Evolutionary conservation across 2,329 filamentous ascomycete genomes (phyloP).

Genomic region (Scedosporium aurantiacum): DNA sequence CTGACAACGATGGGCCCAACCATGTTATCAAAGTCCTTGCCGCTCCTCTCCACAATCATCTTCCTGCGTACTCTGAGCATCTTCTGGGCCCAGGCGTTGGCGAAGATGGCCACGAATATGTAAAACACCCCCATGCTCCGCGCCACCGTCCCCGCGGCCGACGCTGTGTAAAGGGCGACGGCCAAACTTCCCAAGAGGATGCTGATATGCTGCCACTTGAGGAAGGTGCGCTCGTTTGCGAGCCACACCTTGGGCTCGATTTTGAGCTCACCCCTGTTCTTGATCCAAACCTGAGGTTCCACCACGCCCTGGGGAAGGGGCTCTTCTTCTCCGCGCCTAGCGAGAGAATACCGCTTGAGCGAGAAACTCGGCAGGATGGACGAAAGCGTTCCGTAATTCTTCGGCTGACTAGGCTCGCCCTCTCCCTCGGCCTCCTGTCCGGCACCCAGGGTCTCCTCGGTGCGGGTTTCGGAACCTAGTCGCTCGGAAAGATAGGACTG

Average conservation of each 20-base stretch:
- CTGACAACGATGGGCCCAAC: slow-evolving; percentile 77
- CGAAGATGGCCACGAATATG: slow-evolving; percentile 69
- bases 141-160: slow-evolving; percentile 67
- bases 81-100: slow-evolving; percentile 76
- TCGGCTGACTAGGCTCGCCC: slow-evolving; percentile 23
- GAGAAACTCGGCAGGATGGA: slow-evolving; percentile 76
- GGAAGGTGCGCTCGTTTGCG: slow-evolving; percentile 93
- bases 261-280: slow-evolving; percentile 82
- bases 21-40: slow-evolving; percentile 86
- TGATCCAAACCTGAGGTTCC: slow-evolving; percentile 80
- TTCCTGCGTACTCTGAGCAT: slow-evolving; percentile 65
- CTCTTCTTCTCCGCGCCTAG: slow-evolving; percentile 27
- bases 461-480: slow-evolving; percentile 34
- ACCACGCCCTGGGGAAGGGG: slow-evolving; percentile 76
- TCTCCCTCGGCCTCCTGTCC: slow-evolving; percentile 10
- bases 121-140: slow-evolving; percentile 73
- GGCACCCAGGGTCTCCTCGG: slow-evolving; percentile 18
- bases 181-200: slow-evolving; percentile 77
- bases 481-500: slow-evolving; percentile 53
- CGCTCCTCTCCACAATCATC: slow-evolving; percentile 77
- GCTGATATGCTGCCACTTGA: slow-evolving; percentile 96
- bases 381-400: slow-evolving; percentile 46
- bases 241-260: slow-evolving; percentile 99
- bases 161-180: slow-evolving; percentile 79
- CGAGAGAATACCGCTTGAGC: slow-evolving; percentile 61